Base-by-base conservation (phyloP, 1,284 basidiomycete species). In the Takashimella tepidaria region DNA sequence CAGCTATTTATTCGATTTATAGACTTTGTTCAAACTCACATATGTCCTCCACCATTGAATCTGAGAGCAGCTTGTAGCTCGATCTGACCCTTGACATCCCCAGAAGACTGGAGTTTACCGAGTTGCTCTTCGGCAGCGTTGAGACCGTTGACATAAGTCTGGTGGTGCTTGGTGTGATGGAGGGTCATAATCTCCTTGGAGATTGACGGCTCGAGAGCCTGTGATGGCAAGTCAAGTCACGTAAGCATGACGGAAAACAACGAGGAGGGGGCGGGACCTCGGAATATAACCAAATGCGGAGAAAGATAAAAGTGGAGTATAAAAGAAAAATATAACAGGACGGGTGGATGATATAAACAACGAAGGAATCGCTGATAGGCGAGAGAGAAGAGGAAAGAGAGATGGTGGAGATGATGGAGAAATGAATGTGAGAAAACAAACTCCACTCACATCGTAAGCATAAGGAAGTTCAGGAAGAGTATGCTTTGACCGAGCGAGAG, bases 91-190 rank as follows among this genome's bases (percentile, higher is more conserved):
- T 86, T 87, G 63, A 87, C 66, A 52, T 79, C 84, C 31, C 82
- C 82, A 46, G 77, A 69, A 4, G 86, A 74, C 56, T 63, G 57
- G 49, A 72, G 59, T 67, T 84, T 84, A 45, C 81, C 79, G 70
- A 90, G 90, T 23, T 85, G 79, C 70, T 89, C 85, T 76, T 97
- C 93, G 40, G 92, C 91, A 22, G 91, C 84, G 75, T 96, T 95
- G 59, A 95, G 80, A 6, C 89, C 89, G 67, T 85, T 90, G 57
- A 96, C 90, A 75, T 95, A 96, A 21, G 87, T 83, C 76, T 91
- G 88, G 76, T 98, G 95, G 74, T 98, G 95, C 81, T 92, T 95
- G 65, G 84, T 84, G 80, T 98, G 93, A 77, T 98, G 95, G 58
- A 98, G 82, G 56, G 81, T 85, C 90, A 92, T 92, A 66, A 92